Base-by-base conservation (phyloP, 2,329 filamentous ascomycete genomes). In the Madurella fahalii region DNA sequence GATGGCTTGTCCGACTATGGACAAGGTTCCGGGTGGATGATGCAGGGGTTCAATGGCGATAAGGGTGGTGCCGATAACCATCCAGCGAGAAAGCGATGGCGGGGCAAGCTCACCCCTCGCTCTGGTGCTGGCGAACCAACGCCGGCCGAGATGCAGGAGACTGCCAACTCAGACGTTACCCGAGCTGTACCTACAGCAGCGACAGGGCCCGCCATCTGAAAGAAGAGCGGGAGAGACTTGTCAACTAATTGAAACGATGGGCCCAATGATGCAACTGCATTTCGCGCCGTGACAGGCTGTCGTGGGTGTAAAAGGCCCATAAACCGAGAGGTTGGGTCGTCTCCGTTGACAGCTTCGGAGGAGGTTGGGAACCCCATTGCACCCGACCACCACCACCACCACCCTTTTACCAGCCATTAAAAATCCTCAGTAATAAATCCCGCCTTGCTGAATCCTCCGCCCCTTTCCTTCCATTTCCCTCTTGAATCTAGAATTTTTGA, bases 331-430 rank as follows among this genome's bases (percentile, higher is more conserved):
- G 60, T 61, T 63, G 60, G 60, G 60, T 58, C 54, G 53, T 47
- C 16, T 45, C 43, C 46, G 40, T 53, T 52, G 48, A 49, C 40
- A 43, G 34, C 43, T 54, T 52, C 52, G 48, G 53, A 59, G 63
- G 63, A 60, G 63, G 63, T 62, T 65, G 63, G 63, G 62, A 53
- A 58, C 52, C 54, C 44, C 58, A 52, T 49, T 49, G 53, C 45
- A 56, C 59, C 60, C 63, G 58, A 62, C 62, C 60, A 62, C 60
- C 57, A 42, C 56, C 41, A 62, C 62, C 60, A 62, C 60, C 57
- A 42, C 56, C 41, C 45, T 43, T 50, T 50, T 46, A 42, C 60
- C 59, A 61, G 58, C 58, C 58, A 57, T 57, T 58, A 49, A 58
- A 60, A 63, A 57, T 52, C 50, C 56, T 51, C 54, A 54, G 50